These are phyloP conservation scores for Hyaloscypha finlandica DNA, from an alignment of 495 filamentous ascomycete genomes.

Conservation along the genomic window DNA sequence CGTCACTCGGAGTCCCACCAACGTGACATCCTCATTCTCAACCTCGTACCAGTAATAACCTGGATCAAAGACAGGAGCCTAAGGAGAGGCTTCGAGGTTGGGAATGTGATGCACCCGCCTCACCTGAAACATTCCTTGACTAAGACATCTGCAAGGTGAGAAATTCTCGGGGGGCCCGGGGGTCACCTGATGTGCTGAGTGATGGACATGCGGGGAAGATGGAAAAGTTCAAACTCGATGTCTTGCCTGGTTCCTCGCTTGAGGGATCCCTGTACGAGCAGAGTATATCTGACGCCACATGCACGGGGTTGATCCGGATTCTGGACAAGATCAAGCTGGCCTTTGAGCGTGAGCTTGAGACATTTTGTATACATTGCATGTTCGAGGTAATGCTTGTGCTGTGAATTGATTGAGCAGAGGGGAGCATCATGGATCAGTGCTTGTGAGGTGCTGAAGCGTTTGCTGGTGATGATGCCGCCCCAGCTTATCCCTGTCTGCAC, in stretches of 20 bases:
- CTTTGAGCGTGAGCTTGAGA: too few relatives aligned
- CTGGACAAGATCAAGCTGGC: too few relatives aligned
- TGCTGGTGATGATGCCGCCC: background rate
- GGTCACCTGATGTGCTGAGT: background rate
- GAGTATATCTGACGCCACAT: background rate
- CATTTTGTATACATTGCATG: too few relatives aligned
- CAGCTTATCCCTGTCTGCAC: background rate
- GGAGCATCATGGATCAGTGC: too few relatives aligned
- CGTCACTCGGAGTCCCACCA: too few relatives aligned
- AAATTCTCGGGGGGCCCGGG: background rate
- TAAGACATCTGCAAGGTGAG: background rate
- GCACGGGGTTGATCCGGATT: too few relatives aligned
- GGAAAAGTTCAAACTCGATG: background rate
- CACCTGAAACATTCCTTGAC: background rate
- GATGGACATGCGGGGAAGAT: background rate
- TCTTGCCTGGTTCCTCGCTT: background rate
- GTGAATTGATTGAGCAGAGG: too few relatives aligned
- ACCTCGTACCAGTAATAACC: too few relatives aligned
- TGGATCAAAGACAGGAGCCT: background rate
- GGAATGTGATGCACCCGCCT: background rate
- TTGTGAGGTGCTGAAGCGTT: background rate
- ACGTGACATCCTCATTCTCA: too few relatives aligned
- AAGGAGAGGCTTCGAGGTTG: too few relatives aligned
- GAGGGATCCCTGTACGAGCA: background rate
- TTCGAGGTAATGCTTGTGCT: too few relatives aligned